Conservation (phyloP, 352 stramenopile genomes). For the Phytopythium mirpurense region DNA sequence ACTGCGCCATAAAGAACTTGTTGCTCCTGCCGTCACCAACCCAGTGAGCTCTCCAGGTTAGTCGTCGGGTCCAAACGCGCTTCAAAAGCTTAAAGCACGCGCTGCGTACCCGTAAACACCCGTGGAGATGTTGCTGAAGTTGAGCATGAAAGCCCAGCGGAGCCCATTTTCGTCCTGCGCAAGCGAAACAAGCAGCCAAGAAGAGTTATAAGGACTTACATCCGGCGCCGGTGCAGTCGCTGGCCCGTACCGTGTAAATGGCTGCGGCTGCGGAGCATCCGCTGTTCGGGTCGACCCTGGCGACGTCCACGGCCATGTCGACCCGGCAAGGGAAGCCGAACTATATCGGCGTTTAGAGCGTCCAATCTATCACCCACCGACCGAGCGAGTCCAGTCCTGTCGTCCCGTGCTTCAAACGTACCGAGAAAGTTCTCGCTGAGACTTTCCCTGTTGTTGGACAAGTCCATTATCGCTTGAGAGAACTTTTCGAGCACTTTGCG, state of each 20-base stretch:
- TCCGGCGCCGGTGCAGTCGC: no score
- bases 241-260: constrained; percentile 19
- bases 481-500: no score
- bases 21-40: constrained; percentile 40
- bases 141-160: constrained; percentile 71
- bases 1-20: constrained; percentile 40
- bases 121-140: constrained; percentile 53
- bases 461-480: no score
- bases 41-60: not conserved
- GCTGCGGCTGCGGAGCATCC: constrained; percentile 11
- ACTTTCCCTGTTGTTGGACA: no score
- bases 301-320: not conserved
- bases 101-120: constrained; percentile 37
- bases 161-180: constrained; percentile 44
- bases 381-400: no score
- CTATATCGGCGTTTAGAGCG: no score
- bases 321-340: no score
- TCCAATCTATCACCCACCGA: no score
- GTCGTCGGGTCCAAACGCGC: not conserved
- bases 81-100: not conserved
- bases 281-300: constrained; percentile 15
- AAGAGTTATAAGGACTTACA: no score
- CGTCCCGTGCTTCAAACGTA: no score
- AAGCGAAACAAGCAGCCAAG: no score
- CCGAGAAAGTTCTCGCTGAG: no score